Percentiles rank a stretch among this genome's conserved stretches.
Evolutionary conservation across 163 green algal species (phyloP).

Genomic region (Coccomyxa subellipsoidea): DNA sequence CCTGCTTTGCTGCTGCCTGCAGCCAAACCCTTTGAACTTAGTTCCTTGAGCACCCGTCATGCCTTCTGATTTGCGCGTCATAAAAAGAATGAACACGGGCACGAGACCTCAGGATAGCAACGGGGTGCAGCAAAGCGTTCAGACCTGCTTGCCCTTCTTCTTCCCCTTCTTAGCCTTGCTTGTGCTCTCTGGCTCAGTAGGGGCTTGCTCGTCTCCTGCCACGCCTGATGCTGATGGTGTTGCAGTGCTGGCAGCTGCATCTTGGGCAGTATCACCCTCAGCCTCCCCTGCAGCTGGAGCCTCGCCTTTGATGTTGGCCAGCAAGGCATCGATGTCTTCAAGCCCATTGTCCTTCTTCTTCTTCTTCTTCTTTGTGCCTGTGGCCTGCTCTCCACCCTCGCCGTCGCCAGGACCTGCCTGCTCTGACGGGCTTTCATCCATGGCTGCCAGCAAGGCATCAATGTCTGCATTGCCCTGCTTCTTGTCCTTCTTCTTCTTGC

Average conservation of each 20-base stretch:
- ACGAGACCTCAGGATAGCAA: background rate
- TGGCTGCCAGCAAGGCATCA: conserved; percentile 53
- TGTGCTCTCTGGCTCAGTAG: background rate
- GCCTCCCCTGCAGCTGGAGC: background rate
- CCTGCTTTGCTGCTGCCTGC: conserved; percentile 46
- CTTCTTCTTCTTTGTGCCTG: conserved; percentile 38
- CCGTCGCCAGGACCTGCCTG: background rate
- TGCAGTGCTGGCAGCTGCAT: background rate
- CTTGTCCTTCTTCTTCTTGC: conserved; percentile 13
- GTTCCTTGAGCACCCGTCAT: background rate
- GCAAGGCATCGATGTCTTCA: conserved; percentile 44
- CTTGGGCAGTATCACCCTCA: background rate
- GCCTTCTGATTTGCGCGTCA: no score
- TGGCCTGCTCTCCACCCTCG: conserved; percentile 17
- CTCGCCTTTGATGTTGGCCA: conserved; percentile 21
- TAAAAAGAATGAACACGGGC: no score
- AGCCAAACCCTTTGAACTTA: background rate
- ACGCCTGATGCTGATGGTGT: background rate
- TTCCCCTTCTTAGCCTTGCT: conserved; percentile 35
- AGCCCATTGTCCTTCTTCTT: conserved; percentile 41
- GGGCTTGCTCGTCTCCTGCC: background rate
- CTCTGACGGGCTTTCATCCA: conserved; percentile 21
- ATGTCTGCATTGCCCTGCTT: conserved; percentile 44
- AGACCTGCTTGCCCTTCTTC: conserved; percentile 37
- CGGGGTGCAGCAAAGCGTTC: background rate